Evolutionary conservation across 208 protist genomes (phyloP), one percentile per base, ranked within the genome.

Genomic region (Acanthamoeba royreba): DNA sequence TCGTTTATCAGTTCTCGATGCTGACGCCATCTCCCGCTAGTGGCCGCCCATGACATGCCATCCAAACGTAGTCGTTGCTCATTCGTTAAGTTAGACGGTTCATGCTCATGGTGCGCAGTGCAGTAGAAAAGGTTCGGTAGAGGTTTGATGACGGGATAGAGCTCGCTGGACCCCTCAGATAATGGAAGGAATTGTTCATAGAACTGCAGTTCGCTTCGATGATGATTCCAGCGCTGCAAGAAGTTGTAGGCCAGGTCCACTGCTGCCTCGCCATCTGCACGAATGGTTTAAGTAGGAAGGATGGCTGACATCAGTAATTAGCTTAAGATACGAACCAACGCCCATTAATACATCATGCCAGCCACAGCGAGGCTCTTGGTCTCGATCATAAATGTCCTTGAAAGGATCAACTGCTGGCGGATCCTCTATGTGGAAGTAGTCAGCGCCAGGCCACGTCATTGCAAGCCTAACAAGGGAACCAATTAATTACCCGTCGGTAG

Each of bases 181-280:
- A 81, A 9, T n/a, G 69, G 69, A 33, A 47, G 38, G 69, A 81
- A 47, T n/a, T 47, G 58, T 42, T 81, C 69, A 22, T 81, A 81
- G 38, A 31, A 47, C 17, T 8, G 15, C 1, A 81, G 69, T 42
- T 81, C 79, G 31, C 46, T 22, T 28, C 86, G 47, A 40, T 92
- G 86, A 28, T 74, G 49, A 38, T 92, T 92, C 86, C 86, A 92
- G 28, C 86, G 49, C 61, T 92, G 86, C 49, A 92, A 28, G 86
- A 92, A 92, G 43, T 92, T 92, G 86, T 92, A 74, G n/a, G 86
- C 86, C 86, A 92, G 28, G 31, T 92, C 86, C 15, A 92, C 31
- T 25, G 86, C 86, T n/a, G 86, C 86, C 28, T 92, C 86, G 2
- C 86, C 86, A 92, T 74, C 86, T 92, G 31, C n/a, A n/a, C n/a